Conservation (phyloP, 768 basidiomycete species). For the Suillus alpinus region DNA sequence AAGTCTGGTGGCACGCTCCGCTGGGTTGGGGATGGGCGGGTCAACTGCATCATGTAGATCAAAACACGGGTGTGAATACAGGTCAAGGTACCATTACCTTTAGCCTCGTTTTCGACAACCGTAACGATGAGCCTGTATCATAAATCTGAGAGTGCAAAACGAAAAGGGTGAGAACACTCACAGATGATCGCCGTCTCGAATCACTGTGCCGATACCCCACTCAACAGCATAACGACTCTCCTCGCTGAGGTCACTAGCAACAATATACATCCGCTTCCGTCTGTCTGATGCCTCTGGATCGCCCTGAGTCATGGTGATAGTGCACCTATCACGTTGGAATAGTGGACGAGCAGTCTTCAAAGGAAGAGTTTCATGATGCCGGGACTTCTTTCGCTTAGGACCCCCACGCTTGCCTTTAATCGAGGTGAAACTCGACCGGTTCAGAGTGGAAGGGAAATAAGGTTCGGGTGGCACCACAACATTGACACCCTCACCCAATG, state of each 20-base stretch:
- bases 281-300: slow-evolving; percentile 62
- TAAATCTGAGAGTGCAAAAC: background rate
- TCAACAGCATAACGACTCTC: slow-evolving; percentile 94
- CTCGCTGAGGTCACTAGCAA: slow-evolving; percentile 93
- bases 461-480: slow-evolving; percentile 83
- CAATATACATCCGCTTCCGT: slow-evolving; percentile 69
- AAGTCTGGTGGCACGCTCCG: slow-evolving; percentile 76
- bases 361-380: slow-evolving; percentile 60
- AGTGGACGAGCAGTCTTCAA: slow-evolving; percentile 71
- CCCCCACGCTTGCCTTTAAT: slow-evolving; percentile 28
- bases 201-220: slow-evolving; percentile 96
- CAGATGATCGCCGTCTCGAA: slow-evolving; percentile 93
- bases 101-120: slow-evolving; percentile 89
- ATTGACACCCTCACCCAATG: slow-evolving; percentile 89
- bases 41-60: slow-evolving; percentile 47
- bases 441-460: slow-evolving; percentile 75
- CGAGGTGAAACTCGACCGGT: slow-evolving; percentile 44
- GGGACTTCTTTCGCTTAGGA: slow-evolving; percentile 58
- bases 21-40: slow-evolving; percentile 63
- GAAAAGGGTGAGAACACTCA: slow-evolving; percentile 24
- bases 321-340: slow-evolving; percentile 91
- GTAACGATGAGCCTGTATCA: slow-evolving; percentile 70
- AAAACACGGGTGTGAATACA: background rate
- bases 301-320: slow-evolving; percentile 86
- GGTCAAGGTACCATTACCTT: slow-evolving; percentile 49